phyloP scores from a whole-genome alignment of 1,139 yeast species.

The Pichia sp. region DNA sequence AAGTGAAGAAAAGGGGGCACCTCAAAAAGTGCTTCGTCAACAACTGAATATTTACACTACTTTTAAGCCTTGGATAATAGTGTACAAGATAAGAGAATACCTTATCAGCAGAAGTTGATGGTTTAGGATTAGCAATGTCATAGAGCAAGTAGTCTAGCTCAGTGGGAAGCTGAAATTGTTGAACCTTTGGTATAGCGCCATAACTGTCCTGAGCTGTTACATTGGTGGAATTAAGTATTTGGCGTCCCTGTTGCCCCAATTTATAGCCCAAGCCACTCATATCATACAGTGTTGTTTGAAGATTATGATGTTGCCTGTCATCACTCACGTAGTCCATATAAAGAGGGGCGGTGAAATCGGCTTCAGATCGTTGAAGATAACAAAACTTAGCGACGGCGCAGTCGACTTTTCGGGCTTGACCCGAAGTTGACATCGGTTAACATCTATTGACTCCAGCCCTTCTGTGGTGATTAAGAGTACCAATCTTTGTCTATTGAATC shows the following conservation, averaged over 20 bases:
- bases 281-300: neutral
- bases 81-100: constrained; percentile 52
- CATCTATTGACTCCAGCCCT: too few species aligned
- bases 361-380: neutral
- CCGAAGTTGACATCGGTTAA: neutral
- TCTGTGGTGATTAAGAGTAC: too few species aligned
- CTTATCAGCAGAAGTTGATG: constrained; percentile 34
- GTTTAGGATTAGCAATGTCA: constrained; percentile 41
- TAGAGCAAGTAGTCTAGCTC: constrained; percentile 48
- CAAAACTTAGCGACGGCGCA: neutral
- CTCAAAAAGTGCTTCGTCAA: constrained; percentile 48
- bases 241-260: constrained; percentile 18
- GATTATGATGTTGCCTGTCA: too few species aligned
- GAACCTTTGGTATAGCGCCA: neutral
- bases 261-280: constrained; percentile 17
- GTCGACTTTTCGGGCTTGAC: neutral
- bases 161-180: constrained; percentile 27
- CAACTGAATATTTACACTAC: constrained; percentile 51
- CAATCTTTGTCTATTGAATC: too few species aligned
- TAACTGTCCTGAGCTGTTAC: neutral
- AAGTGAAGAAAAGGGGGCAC: constrained; percentile 42
- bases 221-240: neutral
- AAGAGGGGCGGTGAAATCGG: too few species aligned
- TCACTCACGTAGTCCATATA: too few species aligned
- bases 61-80: constrained; percentile 59